Evolutionary conservation across 352 stramenopile genomes (phyloP).

Genomic region (Pythium chondricola): DNA sequence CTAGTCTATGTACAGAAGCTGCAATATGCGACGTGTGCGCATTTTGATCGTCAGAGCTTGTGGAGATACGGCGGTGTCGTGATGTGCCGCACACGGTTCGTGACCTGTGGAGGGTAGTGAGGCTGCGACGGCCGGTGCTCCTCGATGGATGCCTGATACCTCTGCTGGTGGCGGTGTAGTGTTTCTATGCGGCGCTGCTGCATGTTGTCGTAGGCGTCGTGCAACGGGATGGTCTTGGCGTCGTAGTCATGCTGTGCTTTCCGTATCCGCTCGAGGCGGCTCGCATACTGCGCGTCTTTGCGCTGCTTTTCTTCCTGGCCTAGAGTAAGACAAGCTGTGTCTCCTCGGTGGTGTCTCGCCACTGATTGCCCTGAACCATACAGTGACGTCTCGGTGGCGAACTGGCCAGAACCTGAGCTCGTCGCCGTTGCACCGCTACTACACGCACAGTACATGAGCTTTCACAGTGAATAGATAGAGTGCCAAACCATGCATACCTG

Average conservation of each 20-base stretch:
- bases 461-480: too few relatives aligned
- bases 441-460: too few relatives aligned
- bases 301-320: slow-evolving; percentile 48
- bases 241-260: slow-evolving; percentile 32
- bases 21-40: slow-evolving; percentile 3
- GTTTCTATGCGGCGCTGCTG: slow-evolving; percentile 35
- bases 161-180: slow-evolving; percentile 32
- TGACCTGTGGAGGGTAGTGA: neutral
- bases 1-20: neutral
- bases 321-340: too few relatives aligned
- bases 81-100: neutral
- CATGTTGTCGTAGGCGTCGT: slow-evolving; percentile 19
- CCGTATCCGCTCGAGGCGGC: slow-evolving; percentile 35
- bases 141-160: slow-evolving; percentile 33
- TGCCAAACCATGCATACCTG: too few relatives aligned
- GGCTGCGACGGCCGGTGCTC: slow-evolving; percentile 12
- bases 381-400: slow-evolving; percentile 34
- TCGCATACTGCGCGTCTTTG: slow-evolving; percentile 25
- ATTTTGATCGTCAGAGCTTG: neutral
- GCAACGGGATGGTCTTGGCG: slow-evolving; percentile 16
- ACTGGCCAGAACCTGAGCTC: too few relatives aligned
- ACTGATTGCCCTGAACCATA: slow-evolving; percentile 31
- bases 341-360: too few relatives aligned
- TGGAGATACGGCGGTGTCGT: slow-evolving; percentile 7
- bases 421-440: too few relatives aligned